Conservation (phyloP, 2,329 filamentous ascomycete genomes). For the Pestalotiopsis sp. region DNA sequence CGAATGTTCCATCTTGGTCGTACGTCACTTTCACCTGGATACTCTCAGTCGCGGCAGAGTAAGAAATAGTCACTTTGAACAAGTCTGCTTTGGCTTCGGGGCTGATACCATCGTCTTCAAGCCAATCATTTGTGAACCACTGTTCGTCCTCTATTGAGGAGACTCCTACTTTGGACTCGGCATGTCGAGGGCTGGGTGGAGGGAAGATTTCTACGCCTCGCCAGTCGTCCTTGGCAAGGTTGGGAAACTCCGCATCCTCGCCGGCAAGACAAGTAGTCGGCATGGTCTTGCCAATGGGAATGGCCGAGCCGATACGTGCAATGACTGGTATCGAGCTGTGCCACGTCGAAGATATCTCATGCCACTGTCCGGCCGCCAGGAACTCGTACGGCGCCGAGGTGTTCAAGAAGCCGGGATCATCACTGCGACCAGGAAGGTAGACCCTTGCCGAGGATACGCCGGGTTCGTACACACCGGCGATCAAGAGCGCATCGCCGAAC, state of each 20-base stretch:
- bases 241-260: conserved; percentile 40
- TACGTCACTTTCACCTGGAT: conserved; percentile 23
- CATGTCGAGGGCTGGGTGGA: conserved; percentile 23
- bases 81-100: conserved; percentile 26
- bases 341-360: conserved; percentile 43
- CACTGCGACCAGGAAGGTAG: conserved; percentile 59
- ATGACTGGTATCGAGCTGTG: conserved; percentile 43
- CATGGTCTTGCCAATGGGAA: conserved; percentile 39
- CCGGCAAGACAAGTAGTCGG: conserved; percentile 38
- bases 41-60: conserved; percentile 19
- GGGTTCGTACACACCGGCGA: conserved; percentile 69
- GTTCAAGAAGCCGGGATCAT: conserved; percentile 64
- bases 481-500: conserved; percentile 67
- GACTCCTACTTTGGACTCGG: conserved; percentile 4
- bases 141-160: neutral
- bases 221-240: conserved; percentile 43
- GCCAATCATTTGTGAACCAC: conserved; percentile 29
- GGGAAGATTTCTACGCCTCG: conserved; percentile 47
- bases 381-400: conserved; percentile 63
- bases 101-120: conserved; percentile 35
- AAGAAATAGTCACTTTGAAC: conserved; percentile 23
- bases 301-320: conserved; percentile 40
- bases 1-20: conserved; percentile 23
- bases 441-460: conserved; percentile 56
- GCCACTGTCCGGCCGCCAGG: conserved; percentile 46